phyloP scores from a whole-genome alignment of 768 basidiomycete species.

The Rhizopogon vulgaris region DNA sequence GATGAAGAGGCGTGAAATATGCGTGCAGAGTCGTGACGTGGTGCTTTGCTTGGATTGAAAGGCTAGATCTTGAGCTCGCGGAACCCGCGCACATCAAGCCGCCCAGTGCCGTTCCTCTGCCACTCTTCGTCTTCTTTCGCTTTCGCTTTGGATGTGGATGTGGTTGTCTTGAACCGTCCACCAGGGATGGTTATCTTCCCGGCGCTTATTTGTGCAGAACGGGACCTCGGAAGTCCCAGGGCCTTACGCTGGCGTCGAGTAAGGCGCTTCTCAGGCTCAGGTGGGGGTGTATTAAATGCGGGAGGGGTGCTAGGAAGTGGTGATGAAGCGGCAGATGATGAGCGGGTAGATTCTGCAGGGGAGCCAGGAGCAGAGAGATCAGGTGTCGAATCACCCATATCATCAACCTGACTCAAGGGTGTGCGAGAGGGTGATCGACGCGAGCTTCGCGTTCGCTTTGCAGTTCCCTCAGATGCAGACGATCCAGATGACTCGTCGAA shows the following conservation, averaged over 20 bases:
- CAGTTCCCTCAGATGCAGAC: constrained; percentile 28
- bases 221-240: constrained; percentile 59
- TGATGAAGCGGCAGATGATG: constrained; percentile 27
- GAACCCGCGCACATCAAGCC: constrained; percentile 73
- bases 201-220: constrained; percentile 32
- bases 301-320: constrained; percentile 31
- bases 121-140: constrained; percentile 43
- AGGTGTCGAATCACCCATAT: constrained; percentile 31
- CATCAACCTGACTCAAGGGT: constrained; percentile 15
- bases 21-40: constrained; percentile 5
- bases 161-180: constrained; percentile 38
- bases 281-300: constrained; percentile 16
- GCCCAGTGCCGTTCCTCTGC: constrained; percentile 62
- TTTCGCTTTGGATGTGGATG: background rate
- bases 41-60: background rate
- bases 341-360: constrained; percentile 22
- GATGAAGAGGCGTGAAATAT: background rate
- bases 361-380: constrained; percentile 35
- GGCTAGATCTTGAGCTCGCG: constrained; percentile 65
- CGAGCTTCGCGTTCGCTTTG: constrained; percentile 29
- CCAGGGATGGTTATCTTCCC: constrained; percentile 64
- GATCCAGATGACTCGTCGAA: constrained; percentile 52
- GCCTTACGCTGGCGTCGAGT: constrained; percentile 66
- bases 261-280: constrained; percentile 35
- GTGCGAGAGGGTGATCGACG: constrained; percentile 16